These are phyloP conservation scores for Astraeus odoratus DNA, from an alignment of 768 basidiomycete species.

Conservation along the genomic window DNA sequence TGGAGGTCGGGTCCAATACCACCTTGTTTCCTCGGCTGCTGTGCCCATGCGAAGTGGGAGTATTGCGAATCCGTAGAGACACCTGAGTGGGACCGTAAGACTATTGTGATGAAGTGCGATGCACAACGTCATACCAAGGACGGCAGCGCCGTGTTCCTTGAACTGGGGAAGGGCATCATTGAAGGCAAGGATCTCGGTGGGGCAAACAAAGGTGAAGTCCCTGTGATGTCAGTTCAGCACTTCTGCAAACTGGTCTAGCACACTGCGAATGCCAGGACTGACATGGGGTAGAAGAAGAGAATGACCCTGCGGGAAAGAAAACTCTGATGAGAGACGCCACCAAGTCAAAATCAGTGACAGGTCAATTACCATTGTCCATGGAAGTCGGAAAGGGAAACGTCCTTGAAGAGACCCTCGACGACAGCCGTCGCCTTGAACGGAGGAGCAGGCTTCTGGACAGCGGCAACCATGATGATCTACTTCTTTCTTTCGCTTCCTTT, in stretches of 20 bases:
- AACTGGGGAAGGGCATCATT: slow-evolving; percentile 80
- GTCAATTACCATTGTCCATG: slow-evolving; percentile 71
- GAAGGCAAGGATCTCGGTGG: slow-evolving; percentile 95
- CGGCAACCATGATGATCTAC: slow-evolving; percentile 31
- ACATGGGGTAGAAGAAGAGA: slow-evolving; percentile 93
- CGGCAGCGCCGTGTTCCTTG: slow-evolving; percentile 61
- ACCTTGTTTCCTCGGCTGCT: slow-evolving; percentile 75
- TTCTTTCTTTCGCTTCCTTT: background rate
- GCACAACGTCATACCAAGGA: slow-evolving; percentile 52
- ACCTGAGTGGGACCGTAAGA: slow-evolving; percentile 28
- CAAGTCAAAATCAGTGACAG: background rate
- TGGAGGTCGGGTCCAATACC: slow-evolving; percentile 86
- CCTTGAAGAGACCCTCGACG: slow-evolving; percentile 68
- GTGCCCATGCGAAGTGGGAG: slow-evolving; percentile 84
- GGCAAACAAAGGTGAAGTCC: slow-evolving; percentile 87
- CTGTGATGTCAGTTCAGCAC: slow-evolving; percentile 29
- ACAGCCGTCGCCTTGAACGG: slow-evolving; percentile 71
- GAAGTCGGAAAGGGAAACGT: slow-evolving; percentile 67
- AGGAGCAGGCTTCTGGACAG: slow-evolving; percentile 83
- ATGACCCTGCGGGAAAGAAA: slow-evolving; percentile 61
- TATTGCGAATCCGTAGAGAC: slow-evolving; percentile 89
- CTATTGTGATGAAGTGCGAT: background rate
- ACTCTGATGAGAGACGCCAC: background rate
- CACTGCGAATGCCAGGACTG: slow-evolving; percentile 22
- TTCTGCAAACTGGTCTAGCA: background rate